Conservation (phyloP, 148 eudicot species). For the Amaranthus cruentus region DNA sequence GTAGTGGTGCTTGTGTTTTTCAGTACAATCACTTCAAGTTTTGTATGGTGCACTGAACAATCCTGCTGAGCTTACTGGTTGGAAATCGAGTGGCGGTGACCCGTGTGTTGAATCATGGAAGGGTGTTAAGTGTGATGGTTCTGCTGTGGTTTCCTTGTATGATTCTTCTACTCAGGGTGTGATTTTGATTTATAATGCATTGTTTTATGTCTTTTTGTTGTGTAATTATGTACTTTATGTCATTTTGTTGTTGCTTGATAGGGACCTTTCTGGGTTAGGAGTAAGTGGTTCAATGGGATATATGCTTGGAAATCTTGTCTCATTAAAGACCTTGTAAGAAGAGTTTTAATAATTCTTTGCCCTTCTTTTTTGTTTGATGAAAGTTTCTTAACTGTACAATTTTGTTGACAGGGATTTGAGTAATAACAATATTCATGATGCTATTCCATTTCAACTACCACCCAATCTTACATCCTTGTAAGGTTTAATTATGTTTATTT, state of each 20-base stretch:
- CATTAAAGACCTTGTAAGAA: constrained; percentile 69
- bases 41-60: constrained; percentile 68
- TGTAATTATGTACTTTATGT: constrained; percentile 16
- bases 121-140: constrained; percentile 78
- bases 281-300: constrained; percentile 85
- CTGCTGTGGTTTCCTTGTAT: constrained; percentile 85
- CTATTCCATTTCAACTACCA: constrained; percentile 81
- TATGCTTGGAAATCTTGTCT: constrained; percentile 50
- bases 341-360: background rate
- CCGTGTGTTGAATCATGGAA: constrained; percentile 97
- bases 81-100: constrained; percentile 82
- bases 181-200: constrained; percentile 1
- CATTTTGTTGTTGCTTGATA: constrained; percentile 35
- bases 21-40: constrained; percentile 85
- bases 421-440: constrained; percentile 70
- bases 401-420: constrained; percentile 72
- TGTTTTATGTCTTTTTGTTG: background rate
- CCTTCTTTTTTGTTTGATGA: constrained; percentile 2
- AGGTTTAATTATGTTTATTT: constrained; percentile 22
- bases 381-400: constrained; percentile 9
- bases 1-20: constrained; percentile 17
- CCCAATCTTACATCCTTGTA: constrained; percentile 85
- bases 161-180: constrained; percentile 9
- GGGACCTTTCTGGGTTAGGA: constrained; percentile 75
- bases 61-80: constrained; percentile 74